These are phyloP conservation scores for Linum trigynum DNA, from an alignment of 345 rosid genomes.

Conservation along the genomic window DNA sequence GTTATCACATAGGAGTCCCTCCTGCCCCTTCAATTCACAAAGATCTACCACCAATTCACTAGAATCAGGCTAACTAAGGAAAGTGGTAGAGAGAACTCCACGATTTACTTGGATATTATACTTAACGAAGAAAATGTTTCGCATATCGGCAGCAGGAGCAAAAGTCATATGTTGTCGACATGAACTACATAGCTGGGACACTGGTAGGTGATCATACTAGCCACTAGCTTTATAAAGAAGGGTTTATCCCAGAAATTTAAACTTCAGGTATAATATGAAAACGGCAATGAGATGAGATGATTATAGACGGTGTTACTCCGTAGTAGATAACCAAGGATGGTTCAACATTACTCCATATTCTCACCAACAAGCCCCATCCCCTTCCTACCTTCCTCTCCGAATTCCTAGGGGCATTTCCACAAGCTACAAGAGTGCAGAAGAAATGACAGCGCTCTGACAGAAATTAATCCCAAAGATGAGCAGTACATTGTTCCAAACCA, in stretches of 20 bases:
- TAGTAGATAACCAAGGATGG: no score
- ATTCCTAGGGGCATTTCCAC: no score
- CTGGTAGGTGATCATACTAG: background rate
- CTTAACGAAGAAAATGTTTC: background rate
- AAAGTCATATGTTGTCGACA: background rate
- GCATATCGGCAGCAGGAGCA: background rate
- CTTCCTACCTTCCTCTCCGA: background rate
- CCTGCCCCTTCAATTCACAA: no score
- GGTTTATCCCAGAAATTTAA: background rate
- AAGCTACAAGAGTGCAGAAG: no score
- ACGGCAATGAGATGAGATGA: no score
- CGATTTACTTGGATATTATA: background rate
- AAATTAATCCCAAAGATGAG: background rate
- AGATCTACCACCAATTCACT: background rate
- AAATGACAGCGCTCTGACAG: background rate
- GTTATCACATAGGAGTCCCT: background rate
- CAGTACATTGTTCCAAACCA: no score
- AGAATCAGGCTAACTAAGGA: background rate
- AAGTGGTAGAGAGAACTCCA: background rate
- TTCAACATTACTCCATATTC: no score
- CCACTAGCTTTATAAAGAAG: background rate
- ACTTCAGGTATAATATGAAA: no score
- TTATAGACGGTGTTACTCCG: background rate
- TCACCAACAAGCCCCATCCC: background rate
- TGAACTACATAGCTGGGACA: no score